These are phyloP conservation scores for Botryotinia convoluta DNA, from an alignment of 2,329 filamentous ascomycete species.

Conservation along the genomic window DNA sequence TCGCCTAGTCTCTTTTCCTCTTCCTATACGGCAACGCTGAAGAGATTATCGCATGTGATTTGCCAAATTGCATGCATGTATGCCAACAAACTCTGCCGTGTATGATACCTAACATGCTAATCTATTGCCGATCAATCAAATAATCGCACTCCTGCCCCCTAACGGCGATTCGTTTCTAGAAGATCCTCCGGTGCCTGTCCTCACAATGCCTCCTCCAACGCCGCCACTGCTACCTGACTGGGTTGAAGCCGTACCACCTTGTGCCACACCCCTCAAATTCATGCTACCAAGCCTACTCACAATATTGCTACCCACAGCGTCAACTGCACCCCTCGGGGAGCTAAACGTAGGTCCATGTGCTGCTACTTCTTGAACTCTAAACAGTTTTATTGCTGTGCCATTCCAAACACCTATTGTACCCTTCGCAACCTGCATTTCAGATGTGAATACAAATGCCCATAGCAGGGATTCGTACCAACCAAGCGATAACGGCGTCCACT, in stretches of 20 bases:
- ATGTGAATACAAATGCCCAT: constrained; percentile 89
- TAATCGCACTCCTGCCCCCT: constrained; percentile 22
- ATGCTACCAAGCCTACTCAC: constrained; percentile 83
- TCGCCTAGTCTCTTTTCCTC: neutral
- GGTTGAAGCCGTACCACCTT: constrained; percentile 14
- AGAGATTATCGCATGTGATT: neutral
- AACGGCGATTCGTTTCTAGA: constrained; percentile 15
- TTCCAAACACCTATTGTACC: constrained; percentile 94
- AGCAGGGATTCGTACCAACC: constrained; percentile 96
- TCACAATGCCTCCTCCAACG: constrained; percentile 13
- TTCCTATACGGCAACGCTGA: constrained; percentile 3
- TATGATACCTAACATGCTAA: neutral
- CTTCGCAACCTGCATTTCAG: constrained; percentile 82
- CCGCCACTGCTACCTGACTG: neutral
- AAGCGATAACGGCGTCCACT: constrained; percentile 86
- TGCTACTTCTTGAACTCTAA: constrained; percentile 83
- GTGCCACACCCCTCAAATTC: constrained; percentile 35
- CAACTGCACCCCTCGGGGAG: constrained; percentile 84
- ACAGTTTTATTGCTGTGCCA: constrained; percentile 81
- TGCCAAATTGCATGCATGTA: constrained; percentile 6
- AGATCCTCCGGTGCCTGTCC: constrained; percentile 19
- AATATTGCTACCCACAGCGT: constrained; percentile 87
- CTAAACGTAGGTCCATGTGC: constrained; percentile 76
- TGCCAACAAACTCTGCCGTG: neutral
- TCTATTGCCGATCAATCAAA: constrained; percentile 6